A percentile compares a stretch with the other conserved stretches of the same genome.
Evolutionary conservation across 139 green algal genomes (phyloP).

Genomic region (Zygnema circumcarinatum): DNA sequence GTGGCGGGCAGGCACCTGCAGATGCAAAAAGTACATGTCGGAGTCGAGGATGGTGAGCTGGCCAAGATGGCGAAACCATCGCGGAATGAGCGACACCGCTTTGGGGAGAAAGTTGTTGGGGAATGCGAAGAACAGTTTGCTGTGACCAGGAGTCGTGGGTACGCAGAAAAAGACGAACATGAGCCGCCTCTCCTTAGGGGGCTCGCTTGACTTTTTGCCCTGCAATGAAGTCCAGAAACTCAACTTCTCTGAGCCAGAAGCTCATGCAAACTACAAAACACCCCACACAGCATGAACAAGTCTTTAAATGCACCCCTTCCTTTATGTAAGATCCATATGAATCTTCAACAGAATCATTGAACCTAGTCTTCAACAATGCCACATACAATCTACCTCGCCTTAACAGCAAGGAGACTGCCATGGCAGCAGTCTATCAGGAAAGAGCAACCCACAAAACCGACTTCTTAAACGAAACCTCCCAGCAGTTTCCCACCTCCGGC

Average conservation of each 20-base stretch:
- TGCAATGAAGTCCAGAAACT: background rate
- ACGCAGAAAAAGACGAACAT: slow-evolving; percentile 39
- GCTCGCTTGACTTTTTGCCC: background rate
- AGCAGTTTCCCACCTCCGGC: background rate
- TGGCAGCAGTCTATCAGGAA: too few relatives aligned
- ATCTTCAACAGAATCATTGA: too few relatives aligned
- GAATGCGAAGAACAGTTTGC: slow-evolving; percentile 35
- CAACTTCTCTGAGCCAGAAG: too few relatives aligned
- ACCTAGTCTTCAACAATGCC: too few relatives aligned
- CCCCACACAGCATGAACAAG: too few relatives aligned
- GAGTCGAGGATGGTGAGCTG: slow-evolving; percentile 56
- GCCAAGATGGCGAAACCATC: slow-evolving; percentile 30
- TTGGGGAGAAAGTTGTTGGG: slow-evolving; percentile 13
- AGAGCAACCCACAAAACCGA: too few relatives aligned
- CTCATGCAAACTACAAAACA: too few relatives aligned
- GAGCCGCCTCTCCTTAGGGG: background rate
- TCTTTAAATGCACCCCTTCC: too few relatives aligned
- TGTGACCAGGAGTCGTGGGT: slow-evolving; percentile 28
- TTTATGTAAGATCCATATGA: too few relatives aligned
- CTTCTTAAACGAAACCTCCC: too few relatives aligned
- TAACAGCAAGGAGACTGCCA: too few relatives aligned
- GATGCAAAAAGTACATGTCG: slow-evolving; percentile 53
- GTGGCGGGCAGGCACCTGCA: slow-evolving; percentile 36
- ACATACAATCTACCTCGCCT: too few relatives aligned
- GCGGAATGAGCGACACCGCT: slow-evolving; percentile 9